These are phyloP conservation scores for Mariannaea sp. DNA, from an alignment of 2,329 filamentous ascomycete species.

Conservation along the genomic window DNA sequence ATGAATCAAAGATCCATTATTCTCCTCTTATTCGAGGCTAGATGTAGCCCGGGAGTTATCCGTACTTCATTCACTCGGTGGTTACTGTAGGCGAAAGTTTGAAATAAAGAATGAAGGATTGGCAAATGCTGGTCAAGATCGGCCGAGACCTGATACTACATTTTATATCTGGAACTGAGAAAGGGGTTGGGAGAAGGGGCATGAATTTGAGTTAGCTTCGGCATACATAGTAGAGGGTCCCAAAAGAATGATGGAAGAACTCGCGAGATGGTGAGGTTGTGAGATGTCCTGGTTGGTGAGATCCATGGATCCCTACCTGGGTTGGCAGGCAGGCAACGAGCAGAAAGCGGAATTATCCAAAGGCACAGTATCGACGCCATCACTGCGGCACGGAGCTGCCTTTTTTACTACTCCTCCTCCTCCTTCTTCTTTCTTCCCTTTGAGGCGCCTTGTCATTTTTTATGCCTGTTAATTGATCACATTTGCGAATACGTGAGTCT, in stretches of 20 bases:
- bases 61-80: too few species aligned
- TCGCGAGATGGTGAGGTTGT: conserved; percentile 13
- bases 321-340: background rate
- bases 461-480: too few species aligned
- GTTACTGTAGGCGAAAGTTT: background rate
- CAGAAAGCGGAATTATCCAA: conserved; percentile 10
- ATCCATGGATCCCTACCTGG: conserved; percentile 5
- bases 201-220: conserved; percentile 20
- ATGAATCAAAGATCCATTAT: conserved; percentile 22
- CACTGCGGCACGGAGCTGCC: conserved; percentile 5
- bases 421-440: background rate
- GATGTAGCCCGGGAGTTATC: background rate
- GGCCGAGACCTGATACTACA: background rate
- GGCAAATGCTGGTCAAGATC: background rate
- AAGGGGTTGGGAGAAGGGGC: background rate
- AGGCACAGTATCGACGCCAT: conserved; percentile 9
- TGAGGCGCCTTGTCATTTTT: too few species aligned
- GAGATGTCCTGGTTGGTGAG: conserved; percentile 2
- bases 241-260: conserved; percentile 18
- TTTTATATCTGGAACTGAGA: background rate
- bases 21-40: conserved; percentile 1
- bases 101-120: background rate
- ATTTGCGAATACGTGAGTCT: conserved; percentile 3
- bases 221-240: conserved; percentile 6
- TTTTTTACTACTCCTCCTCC: too few species aligned